Conservation (phyloP, 2,329 filamentous ascomycete species). For the Chrysoporthe austroafricana region DNA sequence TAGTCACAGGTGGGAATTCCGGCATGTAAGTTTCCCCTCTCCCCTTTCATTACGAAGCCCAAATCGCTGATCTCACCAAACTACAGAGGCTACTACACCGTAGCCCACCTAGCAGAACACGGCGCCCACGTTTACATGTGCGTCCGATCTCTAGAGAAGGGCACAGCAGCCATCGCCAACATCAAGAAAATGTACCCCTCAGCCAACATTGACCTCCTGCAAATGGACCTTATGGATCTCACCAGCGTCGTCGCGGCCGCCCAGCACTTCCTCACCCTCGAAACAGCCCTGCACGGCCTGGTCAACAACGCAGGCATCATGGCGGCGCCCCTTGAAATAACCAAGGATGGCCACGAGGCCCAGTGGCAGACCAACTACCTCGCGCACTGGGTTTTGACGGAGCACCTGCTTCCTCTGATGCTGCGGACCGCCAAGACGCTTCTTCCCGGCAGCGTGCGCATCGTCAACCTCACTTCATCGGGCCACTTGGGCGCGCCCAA, state of each 20-base stretch:
- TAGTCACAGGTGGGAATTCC: not conserved
- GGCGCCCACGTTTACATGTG: not conserved
- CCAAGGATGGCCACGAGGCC: constrained; percentile 12
- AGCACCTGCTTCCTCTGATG: constrained; percentile 27
- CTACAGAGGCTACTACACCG: not conserved
- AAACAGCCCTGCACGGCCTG: constrained; percentile 30
- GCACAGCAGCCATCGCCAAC: not conserved
- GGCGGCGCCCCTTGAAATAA: constrained; percentile 9
- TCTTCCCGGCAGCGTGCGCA: constrained; percentile 33
- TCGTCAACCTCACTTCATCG: constrained; percentile 38
- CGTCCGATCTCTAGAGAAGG: not conserved
- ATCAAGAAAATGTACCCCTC: not conserved
- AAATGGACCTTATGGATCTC: constrained; percentile 43
- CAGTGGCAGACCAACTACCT: constrained; percentile 19
- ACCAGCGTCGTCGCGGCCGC: constrained; percentile 42
- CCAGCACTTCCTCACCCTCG: constrained; percentile 37
- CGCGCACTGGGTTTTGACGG: constrained; percentile 13
- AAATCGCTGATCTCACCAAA: not conserved
- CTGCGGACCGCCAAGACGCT: constrained; percentile 34
- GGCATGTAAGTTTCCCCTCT: not conserved
- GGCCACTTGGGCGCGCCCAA: constrained; percentile 35
- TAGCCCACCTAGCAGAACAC: constrained; percentile 3
- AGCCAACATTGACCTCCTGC: constrained; percentile 30
- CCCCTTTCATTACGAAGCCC: not conserved
- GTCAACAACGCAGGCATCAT: constrained; percentile 21